These are phyloP conservation scores for Lachnellula subtilissima DNA, from an alignment of 2,329 filamentous ascomycete species.

Conservation along the genomic window DNA sequence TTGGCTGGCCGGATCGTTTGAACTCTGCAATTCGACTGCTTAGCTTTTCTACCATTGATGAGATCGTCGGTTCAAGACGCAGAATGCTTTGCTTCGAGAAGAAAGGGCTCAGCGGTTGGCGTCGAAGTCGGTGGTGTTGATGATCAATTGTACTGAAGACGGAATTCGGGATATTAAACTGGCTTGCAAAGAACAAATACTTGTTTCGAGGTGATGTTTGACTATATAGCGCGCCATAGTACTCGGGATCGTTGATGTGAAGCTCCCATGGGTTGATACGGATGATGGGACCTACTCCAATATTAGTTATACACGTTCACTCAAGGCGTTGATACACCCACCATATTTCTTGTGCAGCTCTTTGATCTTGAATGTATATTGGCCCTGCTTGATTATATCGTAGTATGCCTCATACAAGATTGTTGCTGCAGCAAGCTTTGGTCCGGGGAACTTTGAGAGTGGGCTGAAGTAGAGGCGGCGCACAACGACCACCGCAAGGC, in stretches of 20 bases:
- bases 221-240: constrained; percentile 1
- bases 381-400: constrained; percentile 18
- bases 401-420: constrained; percentile 23
- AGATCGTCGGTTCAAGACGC: constrained; percentile 17
- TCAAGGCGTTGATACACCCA: background rate
- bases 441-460: constrained; percentile 27
- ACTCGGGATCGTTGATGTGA: constrained; percentile 7
- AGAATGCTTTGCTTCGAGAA: constrained; percentile 21
- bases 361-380: constrained; percentile 13
- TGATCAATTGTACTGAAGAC: constrained; percentile 21
- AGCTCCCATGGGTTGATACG: constrained; percentile 9
- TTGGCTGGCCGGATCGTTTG: constrained; percentile 10
- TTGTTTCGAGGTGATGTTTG: constrained; percentile 5
- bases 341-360: constrained; percentile 18
- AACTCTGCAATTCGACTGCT: constrained; percentile 18
- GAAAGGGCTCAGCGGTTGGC: constrained; percentile 22
- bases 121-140: constrained; percentile 18
- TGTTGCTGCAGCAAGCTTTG: constrained; percentile 28
- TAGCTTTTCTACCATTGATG: constrained; percentile 17
- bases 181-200: constrained; percentile 1
- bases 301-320: background rate
- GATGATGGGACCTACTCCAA: constrained; percentile 4
- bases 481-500: background rate
- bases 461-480: constrained; percentile 6
- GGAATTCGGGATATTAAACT: constrained; percentile 2